Evolutionary conservation across 2,329 filamentous ascomycete genomes (phyloP), one percentile per base, ranked within the genome.

Genomic region (Fusarium sp.): DNA sequence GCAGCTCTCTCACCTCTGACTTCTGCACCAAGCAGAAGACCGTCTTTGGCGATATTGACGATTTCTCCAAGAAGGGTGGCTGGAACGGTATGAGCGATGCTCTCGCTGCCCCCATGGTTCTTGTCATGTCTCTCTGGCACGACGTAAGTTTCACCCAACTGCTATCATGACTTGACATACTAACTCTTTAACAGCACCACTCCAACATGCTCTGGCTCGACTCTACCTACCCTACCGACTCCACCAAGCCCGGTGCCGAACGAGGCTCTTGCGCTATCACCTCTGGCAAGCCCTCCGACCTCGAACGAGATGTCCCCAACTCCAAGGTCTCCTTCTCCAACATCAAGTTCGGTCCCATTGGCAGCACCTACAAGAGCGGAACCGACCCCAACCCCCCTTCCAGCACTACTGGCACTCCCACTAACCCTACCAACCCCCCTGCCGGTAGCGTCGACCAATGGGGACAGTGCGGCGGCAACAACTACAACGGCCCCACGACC

Each of bases 161-260:
- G 24, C 8, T 29, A 24, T 24, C 18, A 20, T 49, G 15, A 5
- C 10, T 42, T 37, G 29, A 23, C 21, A 31, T 48, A 43, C 59
- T 71, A 21, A 71, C 54, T 31, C 60, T 33, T 41, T 15, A 28
- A 24, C 41, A 79, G 77, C 86, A 92, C 79, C 79, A 86, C 63
- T 81, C 86, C 74, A 85, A 90, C 80, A 93, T 93, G 90, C 85
- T 91, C 74, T 93, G 91, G 91, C 86, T 93, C 73, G 91, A 93
- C 82, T 87, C 86, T 64, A 86, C 82, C 76, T 91, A 86, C 82
- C 90, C 90, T 48, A 81, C 82, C 63, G 76, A 80, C 65, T 73
- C 80, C 29, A 82, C 81, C 53, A 68, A 63, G 3, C 82, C 81
- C 29, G 88, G 88, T 69, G 78, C 82, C 59, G 79, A 80, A 41